Evolutionary conservation across 148 eudicot genomes (phyloP), one percentile per base, ranked within the genome.

Genomic region (Nepenthes gracilis): DNA sequence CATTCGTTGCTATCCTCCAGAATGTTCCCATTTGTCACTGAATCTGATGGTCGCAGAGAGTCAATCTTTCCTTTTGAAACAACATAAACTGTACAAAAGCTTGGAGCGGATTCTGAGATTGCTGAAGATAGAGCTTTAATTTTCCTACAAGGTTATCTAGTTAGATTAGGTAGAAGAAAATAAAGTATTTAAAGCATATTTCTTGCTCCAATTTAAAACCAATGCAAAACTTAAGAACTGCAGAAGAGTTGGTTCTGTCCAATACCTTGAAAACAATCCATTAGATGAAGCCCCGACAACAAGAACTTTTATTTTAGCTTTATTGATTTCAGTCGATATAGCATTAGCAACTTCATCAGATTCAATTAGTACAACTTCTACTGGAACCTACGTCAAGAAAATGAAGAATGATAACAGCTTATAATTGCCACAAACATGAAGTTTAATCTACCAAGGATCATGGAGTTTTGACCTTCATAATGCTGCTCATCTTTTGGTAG

Each of bases 221-320:
- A 0, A 11, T 59, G 23, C 13, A 11, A 38, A 38, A 58, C 15
- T 15, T 43, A 33, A 23, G 32, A 43, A 33, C 23, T 61, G 15
- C 9, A 1, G 7, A 12, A 6, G 12, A 36, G 1, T 6, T 40
- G 4, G 48, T 12, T 33, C 9, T 55, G 23, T 59, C 10, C 23
- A 6, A 43, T 83, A 88, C 96, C 96, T 85, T 56, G 90, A 80
- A 64, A 92, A 92, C 70, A 92, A 59, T 68, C 88, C 50, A 50
- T 82, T 79, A 2, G 88, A 80, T 60, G 98, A 92, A 61, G 87
- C 81, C 57, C 96, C 98, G 33, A 92, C 70, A 33, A 92, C 98
- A 65, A 92, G 94, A 50, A 80, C 80, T 57, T 69, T 74, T 35
- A 84, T 80, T 54, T 58, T 62, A 43, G 55, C 36, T 53, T 52